phyloP scores from a whole-genome alignment of 2,329 filamentous ascomycete species.

The Harringtonia aguacate region DNA sequence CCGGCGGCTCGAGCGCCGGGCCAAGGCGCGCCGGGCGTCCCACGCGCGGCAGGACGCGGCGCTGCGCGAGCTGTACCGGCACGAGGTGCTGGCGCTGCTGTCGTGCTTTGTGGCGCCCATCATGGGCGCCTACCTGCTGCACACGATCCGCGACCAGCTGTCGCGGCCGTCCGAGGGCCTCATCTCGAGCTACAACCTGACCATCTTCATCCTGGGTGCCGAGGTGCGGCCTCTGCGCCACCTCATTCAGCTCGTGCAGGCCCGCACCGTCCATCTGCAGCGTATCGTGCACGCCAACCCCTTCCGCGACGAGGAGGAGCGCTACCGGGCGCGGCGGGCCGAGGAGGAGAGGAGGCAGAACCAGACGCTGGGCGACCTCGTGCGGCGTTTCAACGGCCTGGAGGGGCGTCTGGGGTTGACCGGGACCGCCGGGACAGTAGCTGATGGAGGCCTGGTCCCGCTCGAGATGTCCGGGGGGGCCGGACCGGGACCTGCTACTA shows the following conservation, averaged over 20 bases:
- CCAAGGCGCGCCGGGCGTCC: constrained; percentile 15
- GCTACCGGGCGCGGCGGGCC: constrained; percentile 8
- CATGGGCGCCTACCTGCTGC: constrained; percentile 72
- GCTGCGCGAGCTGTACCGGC: constrained; percentile 54
- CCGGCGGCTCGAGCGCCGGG: constrained; percentile 2
- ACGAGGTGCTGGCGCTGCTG: constrained; percentile 64
- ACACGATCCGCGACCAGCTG: constrained; percentile 69
- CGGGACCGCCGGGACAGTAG: no score
- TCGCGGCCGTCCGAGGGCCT: constrained; percentile 76
- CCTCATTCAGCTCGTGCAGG: constrained; percentile 67
- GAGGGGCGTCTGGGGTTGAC: no score
- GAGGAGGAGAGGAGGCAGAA: constrained; percentile 21
- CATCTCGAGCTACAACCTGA: constrained; percentile 86
- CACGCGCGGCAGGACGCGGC: constrained; percentile 22
- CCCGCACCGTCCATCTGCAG: constrained; percentile 73
- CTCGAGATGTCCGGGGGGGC: no score
- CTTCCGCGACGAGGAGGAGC: constrained; percentile 17
- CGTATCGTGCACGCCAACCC: constrained; percentile 52
- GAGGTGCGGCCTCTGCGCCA: constrained; percentile 79
- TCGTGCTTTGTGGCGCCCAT: constrained; percentile 73
- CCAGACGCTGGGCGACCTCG: constrained; percentile 41
- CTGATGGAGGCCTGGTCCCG: no score
- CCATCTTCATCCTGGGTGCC: constrained; percentile 77
- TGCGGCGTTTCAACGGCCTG: constrained; percentile 56
- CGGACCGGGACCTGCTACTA: no score